These are phyloP conservation scores for Cadophora gregata DNA, from an alignment of 2,329 filamentous ascomycete species.

Conservation along the genomic window DNA sequence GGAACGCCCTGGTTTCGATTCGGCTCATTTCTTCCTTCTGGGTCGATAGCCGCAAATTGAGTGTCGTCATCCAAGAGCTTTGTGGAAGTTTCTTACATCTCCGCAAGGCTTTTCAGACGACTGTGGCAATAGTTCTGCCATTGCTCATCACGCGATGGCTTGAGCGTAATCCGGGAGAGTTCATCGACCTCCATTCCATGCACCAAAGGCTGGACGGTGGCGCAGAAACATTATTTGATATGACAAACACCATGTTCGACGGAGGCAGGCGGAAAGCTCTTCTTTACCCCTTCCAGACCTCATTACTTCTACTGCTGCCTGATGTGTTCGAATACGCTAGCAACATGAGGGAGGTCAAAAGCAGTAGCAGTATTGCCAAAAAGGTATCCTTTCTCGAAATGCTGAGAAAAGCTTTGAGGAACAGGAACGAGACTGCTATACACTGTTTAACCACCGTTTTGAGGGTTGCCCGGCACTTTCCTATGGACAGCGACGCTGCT, in stretches of 20 bases:
- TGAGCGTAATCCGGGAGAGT: slow-evolving; percentile 68
- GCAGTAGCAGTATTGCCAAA: slow-evolving; percentile 62
- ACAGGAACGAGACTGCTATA: slow-evolving; percentile 70
- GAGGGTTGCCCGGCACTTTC: slow-evolving; percentile 68
- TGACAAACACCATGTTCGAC: slow-evolving; percentile 67
- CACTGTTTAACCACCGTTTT: slow-evolving; percentile 69
- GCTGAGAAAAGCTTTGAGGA: slow-evolving; percentile 66
- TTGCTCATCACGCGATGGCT: slow-evolving; percentile 70
- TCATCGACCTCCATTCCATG: slow-evolving; percentile 65
- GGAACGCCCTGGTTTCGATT: slow-evolving; percentile 57
- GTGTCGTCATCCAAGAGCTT: slow-evolving; percentile 67
- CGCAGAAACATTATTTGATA: slow-evolving; percentile 72
- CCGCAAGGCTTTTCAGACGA: slow-evolving; percentile 66
- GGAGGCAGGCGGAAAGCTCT: slow-evolving; percentile 59
- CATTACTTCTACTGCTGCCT: slow-evolving; percentile 66
- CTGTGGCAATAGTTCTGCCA: slow-evolving; percentile 66
- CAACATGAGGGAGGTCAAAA: slow-evolving; percentile 68
- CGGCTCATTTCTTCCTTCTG: slow-evolving; percentile 67
- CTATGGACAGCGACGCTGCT: slow-evolving; percentile 63
- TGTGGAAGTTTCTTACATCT: slow-evolving; percentile 72
- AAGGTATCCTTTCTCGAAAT: slow-evolving; percentile 70
- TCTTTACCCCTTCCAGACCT: slow-evolving; percentile 67
- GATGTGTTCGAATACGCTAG: slow-evolving; percentile 75
- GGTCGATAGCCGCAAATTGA: slow-evolving; percentile 67
- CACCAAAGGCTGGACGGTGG: slow-evolving; percentile 68